Evolutionary conservation across 371 early-diverging fungal genomes (phyloP), one percentile per base, ranked within the genome.

Genomic region (Mortierella sp.): DNA sequence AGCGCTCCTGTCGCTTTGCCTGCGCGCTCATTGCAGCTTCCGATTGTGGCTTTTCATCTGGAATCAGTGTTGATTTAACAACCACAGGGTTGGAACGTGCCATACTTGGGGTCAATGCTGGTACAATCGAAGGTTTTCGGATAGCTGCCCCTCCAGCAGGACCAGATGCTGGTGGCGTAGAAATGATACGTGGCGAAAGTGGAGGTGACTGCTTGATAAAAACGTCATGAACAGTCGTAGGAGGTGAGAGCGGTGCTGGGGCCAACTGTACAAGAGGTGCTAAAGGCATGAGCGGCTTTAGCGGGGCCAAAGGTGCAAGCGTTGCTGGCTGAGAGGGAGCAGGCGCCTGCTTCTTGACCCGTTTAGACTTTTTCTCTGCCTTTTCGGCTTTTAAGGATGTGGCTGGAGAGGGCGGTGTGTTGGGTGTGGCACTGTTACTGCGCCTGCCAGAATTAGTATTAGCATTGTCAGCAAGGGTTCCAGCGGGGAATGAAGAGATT

Each of bases 1-100:
- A 79, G 19, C 97, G 88, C 75, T 95, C 95, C 78, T 96, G 95
- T 36, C 94, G 88, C 81, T 96, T 97, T 22, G 75, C 75, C 53
- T 80, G 81, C 10, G 81, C 81, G 11, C 67, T 71, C 62, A 80
- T 24, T 33, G 67, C 81, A 2, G 81, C 81, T 32, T 80, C 81
- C 7, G 81, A 80, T 53, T 74, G 81, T 38, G 81, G 81, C 66
- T 80, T 80, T 33, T 80, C 75, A 4, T 80, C 81, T 10, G 75
- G 74, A 38, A 71, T 36, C 65, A 80, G 45, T 3, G 81, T 71
- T 33, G 81, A 80, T 48, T 80, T 80, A 10, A 80, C 81, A 10
- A 80, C 53, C 47, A 80, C 75, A 5, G 75, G 58, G 41, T 71
- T 80, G 19, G 75, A 75, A 28, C 81, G 81, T 3, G 75, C 43